Base-by-base conservation (phyloP, 2,329 filamentous ascomycete genomes). In the Alternaria ethzedia region DNA sequence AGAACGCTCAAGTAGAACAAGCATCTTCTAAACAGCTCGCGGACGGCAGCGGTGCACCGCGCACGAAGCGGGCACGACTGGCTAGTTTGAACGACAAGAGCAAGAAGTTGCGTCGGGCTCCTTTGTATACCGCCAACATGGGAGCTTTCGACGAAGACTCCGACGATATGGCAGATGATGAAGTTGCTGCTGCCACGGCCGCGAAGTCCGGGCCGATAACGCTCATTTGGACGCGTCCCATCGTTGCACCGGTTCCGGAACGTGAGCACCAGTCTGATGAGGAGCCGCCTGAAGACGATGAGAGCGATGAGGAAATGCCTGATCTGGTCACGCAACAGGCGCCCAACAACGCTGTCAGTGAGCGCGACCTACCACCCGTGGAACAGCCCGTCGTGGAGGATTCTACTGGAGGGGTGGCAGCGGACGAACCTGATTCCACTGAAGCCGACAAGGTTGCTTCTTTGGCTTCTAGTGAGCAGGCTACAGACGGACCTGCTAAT, bases 1-100 rank as follows among this genome's bases (percentile, higher is more conserved):
- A 72, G 43, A 71, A 75, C 30, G 67, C 60, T 23, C 61, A 62
- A 43, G 69, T 74, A 8, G 72, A 74, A 49, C 52, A 60, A 43
- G 64, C 47, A 10, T 50, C 64, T 25, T 60, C 60, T 17, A 71
- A 66, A 41, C 57, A 64, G 45, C 20, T 50, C 25, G 15, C 54
- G 43, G 55, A 54, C 6, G 25, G n/a, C 17, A 47, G 51, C 17
- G 63, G 57, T 21, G 63, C 46, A 46, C 60, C 64, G 23, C 68
- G 58, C n/a, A 57, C 50, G 15, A 74, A 66, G 45, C 68, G 70
- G 26, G 61, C 65, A 12, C 67, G 73, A 52, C 66, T 75, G 51
- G 73, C 71, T n/a, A 75, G 70, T 44, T 66, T 75, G 54, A 75
- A 75, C 26, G 72, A 74, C 49, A 71, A 65, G 49, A 71, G 67